Evolutionary conservation across 2,329 filamentous ascomycete species (phyloP).

Genomic region (Pezizomycotina sp.): DNA sequence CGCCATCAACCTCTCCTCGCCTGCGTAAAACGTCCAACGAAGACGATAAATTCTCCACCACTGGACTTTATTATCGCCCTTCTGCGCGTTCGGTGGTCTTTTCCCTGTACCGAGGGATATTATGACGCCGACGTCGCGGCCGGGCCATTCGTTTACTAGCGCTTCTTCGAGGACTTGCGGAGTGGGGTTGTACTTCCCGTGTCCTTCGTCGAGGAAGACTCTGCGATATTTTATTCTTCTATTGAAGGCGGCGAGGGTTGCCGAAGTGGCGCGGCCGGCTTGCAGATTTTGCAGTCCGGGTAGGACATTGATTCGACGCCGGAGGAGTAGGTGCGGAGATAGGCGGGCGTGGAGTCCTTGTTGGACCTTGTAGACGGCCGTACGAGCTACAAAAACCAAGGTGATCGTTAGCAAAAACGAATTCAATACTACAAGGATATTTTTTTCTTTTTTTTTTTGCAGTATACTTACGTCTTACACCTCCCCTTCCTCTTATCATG

Average conservation of each 20-base stretch:
- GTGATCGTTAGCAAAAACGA: no score
- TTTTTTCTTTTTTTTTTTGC: no score
- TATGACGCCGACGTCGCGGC: slow-evolving; percentile 79
- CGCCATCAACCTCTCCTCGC: slow-evolving; percentile 66
- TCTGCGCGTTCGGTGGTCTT: slow-evolving; percentile 54
- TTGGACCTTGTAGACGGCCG: slow-evolving; percentile 78
- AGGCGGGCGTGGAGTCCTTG: slow-evolving; percentile 47
- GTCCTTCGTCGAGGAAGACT: slow-evolving; percentile 80
- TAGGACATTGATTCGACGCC: slow-evolving; percentile 78
- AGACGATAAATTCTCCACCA: slow-evolving; percentile 24
- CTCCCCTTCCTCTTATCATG: slow-evolving; percentile 18
- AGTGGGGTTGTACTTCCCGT: slow-evolving; percentile 77
- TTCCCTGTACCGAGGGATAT: slow-evolving; percentile 90
- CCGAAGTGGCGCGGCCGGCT: slow-evolving; percentile 77
- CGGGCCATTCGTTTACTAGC: slow-evolving; percentile 83
- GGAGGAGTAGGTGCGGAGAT: slow-evolving; percentile 92
- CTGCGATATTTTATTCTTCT: slow-evolving; percentile 91
- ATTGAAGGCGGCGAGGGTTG: slow-evolving; percentile 81
- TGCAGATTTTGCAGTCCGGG: slow-evolving; percentile 91
- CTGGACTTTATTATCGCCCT: slow-evolving; percentile 39
- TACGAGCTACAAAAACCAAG: slow-evolving; percentile 47
- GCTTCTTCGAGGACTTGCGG: slow-evolving; percentile 59
- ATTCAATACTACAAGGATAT: no score
- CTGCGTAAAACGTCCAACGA: slow-evolving; percentile 50
- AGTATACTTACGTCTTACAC: slow-evolving; percentile 20